phyloP scores from a whole-genome alignment of 306 rosid genomes.

The Cucurbita ficifolia region DNA sequence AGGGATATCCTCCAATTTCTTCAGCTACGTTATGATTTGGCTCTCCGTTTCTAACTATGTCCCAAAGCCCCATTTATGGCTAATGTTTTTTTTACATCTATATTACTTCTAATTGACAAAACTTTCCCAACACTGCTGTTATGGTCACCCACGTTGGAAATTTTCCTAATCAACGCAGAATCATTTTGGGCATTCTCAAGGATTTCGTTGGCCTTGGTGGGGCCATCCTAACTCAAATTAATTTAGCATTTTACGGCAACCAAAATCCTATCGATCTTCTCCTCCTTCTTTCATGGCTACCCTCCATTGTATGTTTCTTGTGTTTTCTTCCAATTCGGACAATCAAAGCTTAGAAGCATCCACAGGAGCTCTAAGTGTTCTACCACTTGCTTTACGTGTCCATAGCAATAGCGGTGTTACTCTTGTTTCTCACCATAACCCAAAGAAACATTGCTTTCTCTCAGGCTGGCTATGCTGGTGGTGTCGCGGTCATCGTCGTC shows the following conservation, averaged over 20 bases:
- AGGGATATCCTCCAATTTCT: background rate
- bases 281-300: background rate
- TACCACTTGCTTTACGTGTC: background rate
- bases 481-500: background rate
- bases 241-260: background rate
- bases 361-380: background rate
- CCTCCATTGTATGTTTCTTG: background rate
- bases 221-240: background rate
- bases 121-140: too few species aligned
- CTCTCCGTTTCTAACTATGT: background rate
- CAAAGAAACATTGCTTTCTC: background rate
- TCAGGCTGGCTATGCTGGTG: background rate
- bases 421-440: background rate
- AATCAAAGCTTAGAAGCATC: background rate
- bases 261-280: background rate
- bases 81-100: too few species aligned
- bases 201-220: background rate
- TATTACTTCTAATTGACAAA: background rate
- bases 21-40: background rate
- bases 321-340: background rate
- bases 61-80: background rate
- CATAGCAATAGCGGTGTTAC: background rate
- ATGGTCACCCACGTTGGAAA: background rate
- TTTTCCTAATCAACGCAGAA: background rate
- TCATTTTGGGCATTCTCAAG: background rate